A percentile compares a stretch with the other conserved stretches of the same genome.
Evolutionary conservation across 805 yeast genomes (phyloP).

Genomic region (Saturnispora diversa): DNA sequence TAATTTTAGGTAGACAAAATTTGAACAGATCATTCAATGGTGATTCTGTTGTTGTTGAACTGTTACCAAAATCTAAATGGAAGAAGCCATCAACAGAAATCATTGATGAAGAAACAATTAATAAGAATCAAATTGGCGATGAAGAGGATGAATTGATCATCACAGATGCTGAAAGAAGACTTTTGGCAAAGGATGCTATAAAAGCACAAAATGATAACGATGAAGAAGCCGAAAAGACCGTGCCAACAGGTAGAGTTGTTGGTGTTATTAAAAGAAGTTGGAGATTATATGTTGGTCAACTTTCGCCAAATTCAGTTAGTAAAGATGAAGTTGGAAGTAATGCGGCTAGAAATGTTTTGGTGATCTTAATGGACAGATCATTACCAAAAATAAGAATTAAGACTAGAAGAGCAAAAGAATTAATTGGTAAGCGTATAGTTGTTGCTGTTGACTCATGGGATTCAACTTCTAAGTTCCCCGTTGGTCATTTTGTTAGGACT

Average conservation of each 20-base stretch:
- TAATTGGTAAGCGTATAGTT: slow-evolving; percentile 84
- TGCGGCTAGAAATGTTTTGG: slow-evolving; percentile 72
- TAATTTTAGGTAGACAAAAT: slow-evolving; percentile 74
- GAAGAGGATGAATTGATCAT: slow-evolving; percentile 39
- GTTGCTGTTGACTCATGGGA: slow-evolving; percentile 94
- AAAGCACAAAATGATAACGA: slow-evolving; percentile 40
- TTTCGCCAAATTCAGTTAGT: slow-evolving; percentile 65
- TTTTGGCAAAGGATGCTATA: slow-evolving; percentile 71
- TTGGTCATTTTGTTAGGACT: slow-evolving; percentile 88
- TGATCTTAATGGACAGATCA: slow-evolving; percentile 79
- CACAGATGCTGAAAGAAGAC: slow-evolving; percentile 61
- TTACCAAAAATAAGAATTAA: slow-evolving; percentile 81
- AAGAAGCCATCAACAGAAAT: slow-evolving; percentile 73
- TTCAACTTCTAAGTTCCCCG: slow-evolving; percentile 70
- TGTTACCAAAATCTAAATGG: slow-evolving; percentile 83
- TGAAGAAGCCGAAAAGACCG: slow-evolving; percentile 41
- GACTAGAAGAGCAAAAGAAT: slow-evolving; percentile 77
- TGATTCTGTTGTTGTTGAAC: slow-evolving; percentile 84
- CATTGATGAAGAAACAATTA: slow-evolving; percentile 63
- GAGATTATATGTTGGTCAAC: slow-evolving; percentile 94
- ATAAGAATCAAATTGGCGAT: slow-evolving; percentile 53
- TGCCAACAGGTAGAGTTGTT: slow-evolving; percentile 92
- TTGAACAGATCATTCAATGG: slow-evolving; percentile 89
- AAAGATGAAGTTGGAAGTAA: slow-evolving; percentile 46
- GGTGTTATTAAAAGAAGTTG: slow-evolving; percentile 85